Base-by-base conservation (phyloP, 2,329 filamentous ascomycete genomes). In the Ceratocystis diversiconidia region DNA sequence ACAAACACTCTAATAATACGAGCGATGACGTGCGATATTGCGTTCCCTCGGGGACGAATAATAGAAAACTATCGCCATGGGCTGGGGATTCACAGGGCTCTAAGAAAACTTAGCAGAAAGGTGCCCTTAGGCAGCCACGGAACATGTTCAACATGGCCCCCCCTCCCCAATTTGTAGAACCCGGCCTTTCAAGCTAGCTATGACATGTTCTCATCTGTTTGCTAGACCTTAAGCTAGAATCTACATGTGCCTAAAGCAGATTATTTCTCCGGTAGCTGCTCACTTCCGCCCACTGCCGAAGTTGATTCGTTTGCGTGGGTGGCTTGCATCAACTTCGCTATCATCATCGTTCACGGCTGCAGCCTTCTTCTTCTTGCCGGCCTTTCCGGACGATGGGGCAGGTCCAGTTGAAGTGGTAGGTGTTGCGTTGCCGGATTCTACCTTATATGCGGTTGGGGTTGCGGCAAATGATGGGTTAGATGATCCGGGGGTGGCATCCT, bases 291-390 rank as follows among this genome's bases (percentile, higher is more conserved):
- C 76, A 0, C 80, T 79, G 17, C 82, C 82, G 72, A 85, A 84
- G 70, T 81, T 81, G 2, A 82, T 84, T 68, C 82, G 76, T 65
- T 82, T 80, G 73, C 84, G 85, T 52, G 73, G 73, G 61, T 75
- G 72, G 66, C 80, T 79, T 61, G 77, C 75, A 64, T 85, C 83
- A 25, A 79, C 81, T 73, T 86, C 84, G 73, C 82, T 85, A 66
- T 86, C 84, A 30, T 82, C 74, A 3, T 73, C 73, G 4, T 74
- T 77, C 36, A 75, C 76, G 69, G 77, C 77, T 71, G 80, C 82
- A 72, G 80, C 80, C 72, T 80, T 80, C 69, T 80, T 79, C 73
- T 82, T 85, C 70, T 73, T 78, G 52, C 73, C 72, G 48, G 72
- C 76, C 69, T 77, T 79, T 15, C 78, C 76, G 44, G 81, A 82